A percentile compares a stretch with the other conserved stretches of the same genome.
These are phyloP conservation scores for Azolla pinnata DNA, from an alignment of 75 land plant genomes.

Conservation along the genomic window DNA sequence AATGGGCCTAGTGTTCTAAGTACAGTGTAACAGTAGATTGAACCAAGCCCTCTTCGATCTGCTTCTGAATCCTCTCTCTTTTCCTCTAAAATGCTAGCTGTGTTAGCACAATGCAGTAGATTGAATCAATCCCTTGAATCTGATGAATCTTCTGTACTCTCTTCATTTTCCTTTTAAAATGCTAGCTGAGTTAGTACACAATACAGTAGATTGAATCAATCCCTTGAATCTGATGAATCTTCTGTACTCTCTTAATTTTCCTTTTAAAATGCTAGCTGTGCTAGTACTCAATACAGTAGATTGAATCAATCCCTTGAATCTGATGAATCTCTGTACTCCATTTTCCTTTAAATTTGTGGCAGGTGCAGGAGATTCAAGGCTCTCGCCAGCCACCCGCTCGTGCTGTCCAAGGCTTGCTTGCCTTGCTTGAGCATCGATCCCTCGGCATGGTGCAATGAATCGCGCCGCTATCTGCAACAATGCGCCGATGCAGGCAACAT, in stretches of 20 bases:
- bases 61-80: not conserved
- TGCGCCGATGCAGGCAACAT: conserved; percentile 52
- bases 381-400: conserved; percentile 32
- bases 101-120: too few relatives aligned
- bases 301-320: too few relatives aligned
- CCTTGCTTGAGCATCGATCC: conserved; percentile 33
- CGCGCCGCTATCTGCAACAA: conserved; percentile 39
- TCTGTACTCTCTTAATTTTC: too few relatives aligned
- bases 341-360: not conserved
- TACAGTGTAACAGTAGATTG: too few relatives aligned
- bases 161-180: not conserved
- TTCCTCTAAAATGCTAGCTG: not conserved
- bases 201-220: too few relatives aligned
- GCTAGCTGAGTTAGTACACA: not conserved
- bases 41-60: not conserved
- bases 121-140: too few relatives aligned
- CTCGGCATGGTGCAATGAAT: conserved; percentile 43
- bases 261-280: too few relatives aligned
- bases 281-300: too few relatives aligned
- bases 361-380: conserved; percentile 53
- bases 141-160: too few relatives aligned
- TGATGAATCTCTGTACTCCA: not conserved
- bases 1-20: not conserved
- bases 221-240: too few relatives aligned
- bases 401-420: conserved; percentile 27